Base-by-base conservation (phyloP, 1,284 basidiomycete species). In the Papiliotrema fonsecae region DNA sequence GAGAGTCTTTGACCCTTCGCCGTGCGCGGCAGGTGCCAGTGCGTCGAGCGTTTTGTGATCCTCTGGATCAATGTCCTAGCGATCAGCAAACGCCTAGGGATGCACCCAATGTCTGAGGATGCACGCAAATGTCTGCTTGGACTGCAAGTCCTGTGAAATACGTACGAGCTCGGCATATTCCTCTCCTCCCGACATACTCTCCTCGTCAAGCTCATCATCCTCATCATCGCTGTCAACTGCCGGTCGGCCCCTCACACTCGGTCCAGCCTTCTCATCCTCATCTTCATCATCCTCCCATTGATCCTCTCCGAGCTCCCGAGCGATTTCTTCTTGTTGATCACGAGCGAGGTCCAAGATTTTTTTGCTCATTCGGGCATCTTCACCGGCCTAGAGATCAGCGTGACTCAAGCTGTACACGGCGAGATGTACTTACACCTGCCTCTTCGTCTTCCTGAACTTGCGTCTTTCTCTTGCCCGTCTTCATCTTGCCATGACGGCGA, bases 291-390 rank as follows among this genome's bases (percentile, higher is more conserved):
- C 69, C 22, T 69, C 67, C 22, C 54, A 77, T 14, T 72, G 70
- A 4, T 64, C 76, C 21, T 68, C 65, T 18, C 61, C 66, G 28
- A 70, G 64, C 53, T 81, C 82, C 32, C 81, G 81, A 28, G 82
- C 81, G 9, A 92, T 72, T 70, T 98, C 96, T 65, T 91, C 85
- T 73, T 97, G 93, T 73, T 98, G 96, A 61, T 88, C 86, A 62
- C 83, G 81, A 11, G 94, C 94, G 49, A 98, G 82, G 64, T 92
- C 85, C 60, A 98, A 86, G 51, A 98, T 97, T 63, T 85, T 87
- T 55, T 81, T 79, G 1, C 90, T 96, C 18, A 86, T 86, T 73
- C 88, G 89, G 5, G 87, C 82, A 68, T 93, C 89, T 54, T 94
- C 76, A 10, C 84, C 83, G 38, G 76, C 78, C 88, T 92, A 45